phyloP scores from a whole-genome alignment of 306 rosid species.

The Elaeagnus macrophylla region DNA sequence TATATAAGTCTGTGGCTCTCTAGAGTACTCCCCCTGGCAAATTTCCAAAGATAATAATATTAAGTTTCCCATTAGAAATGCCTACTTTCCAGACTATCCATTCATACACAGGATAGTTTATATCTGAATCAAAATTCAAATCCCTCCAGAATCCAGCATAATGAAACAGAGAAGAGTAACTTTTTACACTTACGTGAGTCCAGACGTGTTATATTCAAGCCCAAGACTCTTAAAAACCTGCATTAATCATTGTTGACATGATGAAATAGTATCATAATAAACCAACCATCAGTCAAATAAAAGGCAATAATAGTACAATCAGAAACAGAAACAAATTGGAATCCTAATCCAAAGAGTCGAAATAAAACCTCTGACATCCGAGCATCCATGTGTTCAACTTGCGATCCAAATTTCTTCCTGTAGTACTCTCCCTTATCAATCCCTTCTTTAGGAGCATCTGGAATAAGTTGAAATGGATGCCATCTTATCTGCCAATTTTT shows the following conservation, averaged over 20 bases:
- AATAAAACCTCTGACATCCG: slow-evolving; percentile 66
- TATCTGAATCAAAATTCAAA: neutral
- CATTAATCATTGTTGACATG: slow-evolving; percentile 19
- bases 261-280: slow-evolving; percentile 4
- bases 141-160: neutral
- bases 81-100: neutral
- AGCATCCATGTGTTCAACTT: slow-evolving; percentile 42
- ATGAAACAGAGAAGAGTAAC: slow-evolving; percentile 2
- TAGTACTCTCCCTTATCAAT: slow-evolving; percentile 51
- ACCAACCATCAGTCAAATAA: slow-evolving; percentile 8
- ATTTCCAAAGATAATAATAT: slow-evolving; percentile 18
- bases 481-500: slow-evolving; percentile 50
- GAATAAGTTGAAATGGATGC: slow-evolving; percentile 81
- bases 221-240: slow-evolving; percentile 56
- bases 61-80: slow-evolving; percentile 9
- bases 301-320: neutral
- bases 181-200: slow-evolving; percentile 66
- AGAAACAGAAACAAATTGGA: slow-evolving; percentile 7
- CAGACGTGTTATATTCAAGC: slow-evolving; percentile 46
- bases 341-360: neutral
- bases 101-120: neutral
- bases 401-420: slow-evolving; percentile 56
- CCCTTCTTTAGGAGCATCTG: slow-evolving; percentile 80
- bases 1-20: slow-evolving; percentile 88
- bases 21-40: slow-evolving; percentile 67